Conservation (phyloP, 495 filamentous ascomycete species). For the Penicillium argentinense region DNA sequence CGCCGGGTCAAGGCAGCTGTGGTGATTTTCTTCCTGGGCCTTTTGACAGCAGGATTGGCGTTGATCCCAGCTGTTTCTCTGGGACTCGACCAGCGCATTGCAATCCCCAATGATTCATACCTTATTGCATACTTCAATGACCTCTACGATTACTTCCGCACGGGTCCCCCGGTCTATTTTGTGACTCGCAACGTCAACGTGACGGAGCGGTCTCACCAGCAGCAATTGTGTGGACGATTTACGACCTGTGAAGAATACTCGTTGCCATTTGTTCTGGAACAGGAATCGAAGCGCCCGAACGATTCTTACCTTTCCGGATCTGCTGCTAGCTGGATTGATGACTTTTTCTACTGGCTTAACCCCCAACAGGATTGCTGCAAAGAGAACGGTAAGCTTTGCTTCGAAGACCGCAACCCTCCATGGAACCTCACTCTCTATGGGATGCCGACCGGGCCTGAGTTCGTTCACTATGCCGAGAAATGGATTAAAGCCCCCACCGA, state of each 20-base stretch:
- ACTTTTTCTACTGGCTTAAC: conserved; percentile 94
- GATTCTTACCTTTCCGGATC: conserved; percentile 90
- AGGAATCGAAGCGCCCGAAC: conserved; percentile 87
- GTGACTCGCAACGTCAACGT: conserved; percentile 79
- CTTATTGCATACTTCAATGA: conserved; percentile 94
- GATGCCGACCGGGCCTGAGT: conserved; percentile 91
- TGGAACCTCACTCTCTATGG: conserved; percentile 88
- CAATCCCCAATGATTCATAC: conserved; percentile 89
- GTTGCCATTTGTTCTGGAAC: conserved; percentile 83
- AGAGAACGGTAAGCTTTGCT: conserved; percentile 68
- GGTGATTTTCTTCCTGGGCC: conserved; percentile 75
- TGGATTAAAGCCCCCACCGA: conserved; percentile 82
- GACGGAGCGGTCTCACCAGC: conserved; percentile 71
- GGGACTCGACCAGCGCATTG: conserved; percentile 90
- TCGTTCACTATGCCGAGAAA: conserved; percentile 76
- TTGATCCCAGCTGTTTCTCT: conserved; percentile 81
- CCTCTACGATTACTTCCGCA: conserved; percentile 85
- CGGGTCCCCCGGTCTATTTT: conserved; percentile 94
- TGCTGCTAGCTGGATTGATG: conserved; percentile 93
- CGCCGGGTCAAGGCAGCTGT: conserved; percentile 75
- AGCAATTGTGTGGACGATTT: conserved; percentile 87
- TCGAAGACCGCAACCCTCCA: conserved; percentile 66
- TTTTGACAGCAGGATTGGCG: conserved; percentile 83
- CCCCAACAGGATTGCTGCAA: conserved; percentile 83
- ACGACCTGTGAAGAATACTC: conserved; percentile 81